Base-by-base conservation (phyloP, 2,329 filamentous ascomycete species). In the Aspergillus neotritici region DNA sequence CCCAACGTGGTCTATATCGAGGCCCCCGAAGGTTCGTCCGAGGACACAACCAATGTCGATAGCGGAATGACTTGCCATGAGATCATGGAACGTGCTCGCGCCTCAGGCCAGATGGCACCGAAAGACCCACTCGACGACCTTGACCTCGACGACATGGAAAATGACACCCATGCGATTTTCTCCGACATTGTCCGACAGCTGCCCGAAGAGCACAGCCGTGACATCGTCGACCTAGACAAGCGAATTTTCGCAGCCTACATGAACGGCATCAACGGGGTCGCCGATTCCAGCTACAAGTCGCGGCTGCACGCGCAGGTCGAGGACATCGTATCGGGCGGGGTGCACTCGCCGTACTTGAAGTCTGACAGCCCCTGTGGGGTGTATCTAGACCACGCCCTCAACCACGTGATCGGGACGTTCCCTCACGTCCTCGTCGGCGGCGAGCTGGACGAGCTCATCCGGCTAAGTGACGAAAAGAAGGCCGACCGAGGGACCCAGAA, bases 191-290 rank as follows among this genome's bases (percentile, higher is more conserved):
- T 53, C 16, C 51, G 46, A 16, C 53, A 57, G 33, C 40, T 54
- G 34, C 58, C 61, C 11, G 64, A 67, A 16, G 64, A 69, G 34
- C 62, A 66, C 45, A 51, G 63, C 5, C 55, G 51, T 21, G 67
- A 70, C 41, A 54, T 58, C 28, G 44, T 69, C 13, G 65, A 68
- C 17, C 48, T 68, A 15, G 67, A 70, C 43, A 63, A 62, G 33
- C 55, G 58, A 21, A 52, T 68, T 5, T 68, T 70, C 40, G 51
- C 61, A 16, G 67, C 66, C 9, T 68, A 67, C 49, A 65, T 70
- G 52, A 69, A 69, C 37, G 67, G 66, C 12, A 64, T 70, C n/a
- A 62, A 63, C 29, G 66, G 61, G 2, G 59, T 66, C 30, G 47
- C 56, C 12, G 54, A 61, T 21, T 48, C 53, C n/a, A 54, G 58